These are phyloP conservation scores for Dovyalis caffra DNA, from an alignment of 345 rosid species.

Conservation along the genomic window DNA sequence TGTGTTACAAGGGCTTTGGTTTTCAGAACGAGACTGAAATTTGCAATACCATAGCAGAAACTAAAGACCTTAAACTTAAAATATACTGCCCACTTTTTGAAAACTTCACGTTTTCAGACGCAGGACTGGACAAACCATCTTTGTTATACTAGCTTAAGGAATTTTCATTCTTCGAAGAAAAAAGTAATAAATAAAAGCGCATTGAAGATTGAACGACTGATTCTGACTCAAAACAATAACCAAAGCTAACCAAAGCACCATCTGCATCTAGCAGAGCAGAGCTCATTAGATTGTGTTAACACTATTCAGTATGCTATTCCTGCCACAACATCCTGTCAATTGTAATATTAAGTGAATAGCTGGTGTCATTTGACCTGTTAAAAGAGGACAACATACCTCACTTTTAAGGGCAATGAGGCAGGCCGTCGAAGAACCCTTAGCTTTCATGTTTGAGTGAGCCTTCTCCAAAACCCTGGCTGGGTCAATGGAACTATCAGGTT, in stretches of 20 bases:
- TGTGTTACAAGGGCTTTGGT: neutral
- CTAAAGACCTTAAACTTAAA: neutral
- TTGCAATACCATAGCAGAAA: neutral
- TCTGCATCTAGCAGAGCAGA: neutral
- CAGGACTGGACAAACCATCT: neutral
- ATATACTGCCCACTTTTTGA: neutral
- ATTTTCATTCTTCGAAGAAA: neutral
- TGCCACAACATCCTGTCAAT: neutral
- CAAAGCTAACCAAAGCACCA: too few species aligned
- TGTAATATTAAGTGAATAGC: neutral
- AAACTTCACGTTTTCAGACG: neutral
- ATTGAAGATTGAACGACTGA: neutral
- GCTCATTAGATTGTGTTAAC: neutral
- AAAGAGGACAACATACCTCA: conserved; percentile 20
- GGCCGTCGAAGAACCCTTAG: conserved; percentile 36
- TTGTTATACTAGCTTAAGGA: neutral
- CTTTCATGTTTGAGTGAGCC: conserved; percentile 31
- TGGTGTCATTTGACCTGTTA: neutral
- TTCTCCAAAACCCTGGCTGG: conserved; percentile 33
- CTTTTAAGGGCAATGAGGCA: conserved; percentile 30
- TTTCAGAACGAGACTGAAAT: neutral
- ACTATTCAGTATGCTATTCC: neutral
- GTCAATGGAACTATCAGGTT: conserved; percentile 19
- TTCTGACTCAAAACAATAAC: neutral
- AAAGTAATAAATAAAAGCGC: neutral